phyloP scores from a whole-genome alignment of 495 filamentous ascomycete genomes.

The Chaetomidium leptoderma region DNA sequence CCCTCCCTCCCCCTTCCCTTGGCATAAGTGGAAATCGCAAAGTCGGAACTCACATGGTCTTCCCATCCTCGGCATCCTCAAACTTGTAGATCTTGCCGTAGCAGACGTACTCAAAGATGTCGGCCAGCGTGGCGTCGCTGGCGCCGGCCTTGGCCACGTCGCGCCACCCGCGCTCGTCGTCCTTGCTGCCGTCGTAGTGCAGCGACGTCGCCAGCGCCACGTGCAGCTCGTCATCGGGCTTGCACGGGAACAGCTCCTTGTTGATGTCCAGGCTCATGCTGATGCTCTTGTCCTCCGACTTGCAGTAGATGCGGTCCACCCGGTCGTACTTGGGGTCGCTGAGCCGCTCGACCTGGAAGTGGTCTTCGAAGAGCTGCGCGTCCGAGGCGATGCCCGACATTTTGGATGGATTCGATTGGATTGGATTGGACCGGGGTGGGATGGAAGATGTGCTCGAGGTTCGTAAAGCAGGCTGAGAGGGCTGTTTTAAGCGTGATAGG shows the following conservation, averaged over 20 bases:
- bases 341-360: slow-evolving; percentile 74
- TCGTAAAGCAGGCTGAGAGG: background rate
- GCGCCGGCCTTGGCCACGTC: slow-evolving; percentile 55
- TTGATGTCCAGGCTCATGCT: slow-evolving; percentile 86
- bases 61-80: slow-evolving; percentile 73
- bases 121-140: slow-evolving; percentile 70
- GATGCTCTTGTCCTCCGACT: slow-evolving; percentile 62
- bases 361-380: slow-evolving; percentile 86
- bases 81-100: slow-evolving; percentile 98
- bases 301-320: slow-evolving; percentile 73
- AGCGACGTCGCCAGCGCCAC: slow-evolving; percentile 80
- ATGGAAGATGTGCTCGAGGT: slow-evolving; percentile 25
- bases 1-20: no score
- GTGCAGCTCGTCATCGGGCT: slow-evolving; percentile 65
- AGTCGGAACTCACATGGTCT: slow-evolving; percentile 87
- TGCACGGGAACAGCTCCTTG: slow-evolving; percentile 79
- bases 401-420: slow-evolving; percentile 17
- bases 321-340: slow-evolving; percentile 91
- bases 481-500: background rate
- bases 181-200: slow-evolving; percentile 74
- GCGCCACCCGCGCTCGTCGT: slow-evolving; percentile 70
- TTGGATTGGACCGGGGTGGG: no score
- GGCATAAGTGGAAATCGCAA: background rate
- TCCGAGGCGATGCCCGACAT: slow-evolving; percentile 59
- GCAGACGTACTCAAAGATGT: slow-evolving; percentile 95